phyloP scores from a whole-genome alignment of 495 filamentous ascomycete genomes.

The Penicillium mononematosum region DNA sequence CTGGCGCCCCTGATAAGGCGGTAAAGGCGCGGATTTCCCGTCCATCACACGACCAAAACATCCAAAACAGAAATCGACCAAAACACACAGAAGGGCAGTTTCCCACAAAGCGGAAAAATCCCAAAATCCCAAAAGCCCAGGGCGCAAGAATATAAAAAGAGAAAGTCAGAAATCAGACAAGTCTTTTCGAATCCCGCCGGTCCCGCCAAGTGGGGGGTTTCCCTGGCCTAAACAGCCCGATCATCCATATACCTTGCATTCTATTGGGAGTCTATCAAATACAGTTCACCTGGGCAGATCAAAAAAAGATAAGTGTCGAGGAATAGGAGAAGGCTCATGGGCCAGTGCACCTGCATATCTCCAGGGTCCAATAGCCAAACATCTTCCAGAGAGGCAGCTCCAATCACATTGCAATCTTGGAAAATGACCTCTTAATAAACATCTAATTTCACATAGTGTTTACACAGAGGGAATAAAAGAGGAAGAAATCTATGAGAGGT shows the following conservation, averaged over 20 bases:
- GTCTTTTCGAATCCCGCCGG: constrained; percentile 1
- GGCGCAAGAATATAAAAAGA: not conserved
- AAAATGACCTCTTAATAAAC: no score
- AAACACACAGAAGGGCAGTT: not conserved
- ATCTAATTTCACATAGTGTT: no score
- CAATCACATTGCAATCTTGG: not conserved
- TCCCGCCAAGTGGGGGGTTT: constrained; percentile 1
- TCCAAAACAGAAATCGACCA: not conserved
- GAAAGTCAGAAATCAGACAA: not conserved
- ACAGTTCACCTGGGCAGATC: no score
- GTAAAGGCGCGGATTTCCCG: not conserved
- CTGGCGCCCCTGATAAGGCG: not conserved
- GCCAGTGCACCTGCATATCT: not conserved
- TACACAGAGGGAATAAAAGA: no score
- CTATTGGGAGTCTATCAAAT: not conserved
- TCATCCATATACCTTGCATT: not conserved
- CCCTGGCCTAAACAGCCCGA: not conserved
- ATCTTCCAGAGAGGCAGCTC: not conserved
- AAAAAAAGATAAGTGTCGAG: constrained; percentile 2
- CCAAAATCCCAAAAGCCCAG: not conserved
- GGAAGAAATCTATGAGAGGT: no score
- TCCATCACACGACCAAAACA: not conserved
- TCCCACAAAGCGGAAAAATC: not conserved
- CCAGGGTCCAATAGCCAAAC: not conserved
- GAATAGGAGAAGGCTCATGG: not conserved